These are phyloP conservation scores for Ogataea neopini DNA, from an alignment of 805 yeast genomes.

Conservation along the genomic window DNA sequence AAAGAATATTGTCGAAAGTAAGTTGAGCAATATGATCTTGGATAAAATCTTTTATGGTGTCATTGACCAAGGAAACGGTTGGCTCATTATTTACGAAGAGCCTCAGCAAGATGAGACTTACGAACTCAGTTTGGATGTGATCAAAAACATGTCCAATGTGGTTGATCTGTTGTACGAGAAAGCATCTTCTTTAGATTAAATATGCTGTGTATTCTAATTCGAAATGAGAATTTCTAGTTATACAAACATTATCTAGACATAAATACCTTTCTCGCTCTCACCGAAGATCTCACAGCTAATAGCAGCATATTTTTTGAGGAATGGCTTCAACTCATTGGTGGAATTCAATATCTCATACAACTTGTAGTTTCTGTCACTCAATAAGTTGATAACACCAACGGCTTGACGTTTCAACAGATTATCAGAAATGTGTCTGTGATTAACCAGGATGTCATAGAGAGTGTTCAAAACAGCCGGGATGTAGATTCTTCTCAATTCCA, in stretches of 20 bases:
- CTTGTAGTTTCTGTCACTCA: constrained; percentile 67
- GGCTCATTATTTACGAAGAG: constrained; percentile 89
- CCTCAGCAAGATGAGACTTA: constrained; percentile 88
- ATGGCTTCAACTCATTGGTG: constrained; percentile 39
- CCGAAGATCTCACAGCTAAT: constrained; percentile 42
- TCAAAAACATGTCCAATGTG: constrained; percentile 81
- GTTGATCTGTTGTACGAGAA: constrained; percentile 93
- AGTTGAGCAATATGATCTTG: constrained; percentile 92
- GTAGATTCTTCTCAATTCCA: constrained; percentile 63
- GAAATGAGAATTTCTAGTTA: constrained; percentile 1
- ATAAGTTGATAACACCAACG: constrained; percentile 55
- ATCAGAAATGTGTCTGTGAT: constrained; percentile 40
- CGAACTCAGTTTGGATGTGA: constrained; percentile 81
- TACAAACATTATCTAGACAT: constrained; percentile 21
- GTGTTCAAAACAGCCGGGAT: constrained; percentile 74
- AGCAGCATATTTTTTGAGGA: constrained; percentile 59
- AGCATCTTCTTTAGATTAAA: constrained; percentile 76
- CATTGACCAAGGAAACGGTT: constrained; percentile 96
- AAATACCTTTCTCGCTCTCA: constrained; percentile 42
- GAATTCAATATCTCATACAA: constrained; percentile 65
- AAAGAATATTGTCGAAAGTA: constrained; percentile 86
- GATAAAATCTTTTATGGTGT: constrained; percentile 96
- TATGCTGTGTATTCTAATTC: constrained; percentile 6
- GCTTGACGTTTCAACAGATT: constrained; percentile 54
- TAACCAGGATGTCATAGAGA: constrained; percentile 55